phyloP scores from a whole-genome alignment of 2,329 filamentous ascomycete species.

The Claviceps sp. region DNA sequence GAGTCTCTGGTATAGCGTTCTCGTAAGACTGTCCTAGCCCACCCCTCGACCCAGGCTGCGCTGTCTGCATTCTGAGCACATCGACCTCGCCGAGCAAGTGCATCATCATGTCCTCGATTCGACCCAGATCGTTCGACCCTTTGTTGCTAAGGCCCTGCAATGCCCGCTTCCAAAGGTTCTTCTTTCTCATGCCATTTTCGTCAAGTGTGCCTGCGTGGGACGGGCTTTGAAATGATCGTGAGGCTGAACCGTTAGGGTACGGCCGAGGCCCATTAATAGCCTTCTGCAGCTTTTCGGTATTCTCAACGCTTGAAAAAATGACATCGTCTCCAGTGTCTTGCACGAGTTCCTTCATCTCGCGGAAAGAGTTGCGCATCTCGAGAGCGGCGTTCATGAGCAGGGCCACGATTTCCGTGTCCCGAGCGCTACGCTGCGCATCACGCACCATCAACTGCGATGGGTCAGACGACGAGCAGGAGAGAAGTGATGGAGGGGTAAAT shows the following conservation, averaged over 20 bases:
- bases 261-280: constrained; percentile 78
- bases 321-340: constrained; percentile 72
- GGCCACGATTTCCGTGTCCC: constrained; percentile 91
- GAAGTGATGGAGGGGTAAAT: not conserved
- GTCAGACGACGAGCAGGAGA: not conserved
- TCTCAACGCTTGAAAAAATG: constrained; percentile 76
- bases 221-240: constrained; percentile 44
- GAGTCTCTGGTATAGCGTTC: constrained; percentile 46
- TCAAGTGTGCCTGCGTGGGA: constrained; percentile 43
- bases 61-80: constrained; percentile 53
- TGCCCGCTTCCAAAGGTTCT: constrained; percentile 89
- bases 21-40: constrained; percentile 54
- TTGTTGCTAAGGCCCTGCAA: constrained; percentile 80
- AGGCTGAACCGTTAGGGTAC: constrained; percentile 48
- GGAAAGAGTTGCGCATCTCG: constrained; percentile 94
- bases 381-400: constrained; percentile 86
- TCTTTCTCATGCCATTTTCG: constrained; percentile 60
- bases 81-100: constrained; percentile 89
- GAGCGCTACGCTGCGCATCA: constrained; percentile 88
- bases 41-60: constrained; percentile 23
- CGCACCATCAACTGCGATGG: constrained; percentile 65
- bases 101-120: constrained; percentile 85
- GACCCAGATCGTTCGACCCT: constrained; percentile 73
- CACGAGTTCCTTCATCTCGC: constrained; percentile 87
- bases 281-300: constrained; percentile 75